Conservation (phyloP, 352 stramenopile species). For the Peronospora destructor region DNA sequence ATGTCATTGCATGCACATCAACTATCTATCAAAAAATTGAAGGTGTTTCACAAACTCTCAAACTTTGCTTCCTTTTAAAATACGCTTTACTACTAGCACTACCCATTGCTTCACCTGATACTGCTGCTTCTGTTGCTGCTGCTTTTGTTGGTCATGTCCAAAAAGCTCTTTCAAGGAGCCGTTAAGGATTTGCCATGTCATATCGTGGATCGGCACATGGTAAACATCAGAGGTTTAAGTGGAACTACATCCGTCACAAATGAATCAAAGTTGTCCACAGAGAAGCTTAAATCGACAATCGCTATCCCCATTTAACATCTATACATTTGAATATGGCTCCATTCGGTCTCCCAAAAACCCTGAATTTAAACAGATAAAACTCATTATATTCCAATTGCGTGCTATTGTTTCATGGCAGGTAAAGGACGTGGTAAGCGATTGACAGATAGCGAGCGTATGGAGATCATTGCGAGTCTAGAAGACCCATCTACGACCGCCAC, state of each 20-base stretch:
- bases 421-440: constrained; percentile 39
- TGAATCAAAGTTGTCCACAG: constrained; percentile 7
- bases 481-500: constrained; percentile 44
- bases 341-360: no score
- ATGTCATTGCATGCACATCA: no score
- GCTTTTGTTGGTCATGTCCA: constrained; percentile 75
- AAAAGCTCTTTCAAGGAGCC: constrained; percentile 62
- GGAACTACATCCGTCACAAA: constrained; percentile 12
- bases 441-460: constrained; percentile 67
- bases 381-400: background rate
- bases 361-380: background rate
- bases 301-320: no score
- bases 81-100: no score
- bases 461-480: constrained; percentile 66
- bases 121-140: no score
- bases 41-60: no score
- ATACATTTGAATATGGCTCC: no score
- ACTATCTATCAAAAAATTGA: no score
- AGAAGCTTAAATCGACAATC: constrained; percentile 3
- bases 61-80: no score
- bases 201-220: constrained; percentile 43
- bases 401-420: background rate
- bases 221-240: constrained; percentile 67
- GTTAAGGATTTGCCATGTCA: constrained; percentile 38
- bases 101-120: no score